These are phyloP conservation scores for Xylariales sp. DNA, from an alignment of 2,329 filamentous ascomycete species.

Conservation along the genomic window DNA sequence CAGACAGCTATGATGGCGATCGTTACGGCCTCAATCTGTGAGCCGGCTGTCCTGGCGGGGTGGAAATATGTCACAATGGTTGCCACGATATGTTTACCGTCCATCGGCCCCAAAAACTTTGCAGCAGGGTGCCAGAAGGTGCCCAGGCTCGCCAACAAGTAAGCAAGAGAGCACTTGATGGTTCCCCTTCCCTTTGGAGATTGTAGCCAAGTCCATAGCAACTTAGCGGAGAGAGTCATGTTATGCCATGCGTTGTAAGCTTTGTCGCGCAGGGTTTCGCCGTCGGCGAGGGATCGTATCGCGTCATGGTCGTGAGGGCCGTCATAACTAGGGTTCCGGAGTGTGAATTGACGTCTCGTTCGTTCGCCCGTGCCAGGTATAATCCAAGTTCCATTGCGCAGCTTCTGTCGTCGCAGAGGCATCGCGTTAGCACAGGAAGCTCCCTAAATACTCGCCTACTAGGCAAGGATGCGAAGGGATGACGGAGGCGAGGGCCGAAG, in stretches of 20 bases:
- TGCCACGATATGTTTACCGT: constrained; percentile 93
- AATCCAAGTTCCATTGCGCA: constrained; percentile 88
- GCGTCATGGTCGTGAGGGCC: constrained; percentile 49
- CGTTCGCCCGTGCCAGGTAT: constrained; percentile 88
- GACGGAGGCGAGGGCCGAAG: constrained; percentile 19
- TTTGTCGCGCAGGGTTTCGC: constrained; percentile 53
- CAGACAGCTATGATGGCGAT: constrained; percentile 81
- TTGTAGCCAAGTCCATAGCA: constrained; percentile 68
- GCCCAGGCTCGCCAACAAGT: constrained; percentile 84
- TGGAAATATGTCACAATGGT: constrained; percentile 97
- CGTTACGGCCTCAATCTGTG: constrained; percentile 87
- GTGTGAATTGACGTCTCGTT: constrained; percentile 80
- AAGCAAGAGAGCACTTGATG: constrained; percentile 91
- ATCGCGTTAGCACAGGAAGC: constrained; percentile 55
- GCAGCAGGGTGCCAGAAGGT: constrained; percentile 84
- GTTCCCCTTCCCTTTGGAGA: constrained; percentile 83
- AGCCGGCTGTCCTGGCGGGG: constrained; percentile 84
- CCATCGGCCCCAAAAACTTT: constrained; percentile 79
- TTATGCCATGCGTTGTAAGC: constrained; percentile 52
- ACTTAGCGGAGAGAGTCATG: constrained; percentile 53
- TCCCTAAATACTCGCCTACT: constrained; percentile 45
- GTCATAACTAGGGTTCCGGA: constrained; percentile 65
- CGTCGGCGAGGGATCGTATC: constrained; percentile 52
- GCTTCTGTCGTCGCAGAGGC: constrained; percentile 69
- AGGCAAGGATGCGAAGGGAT: constrained; percentile 11